phyloP scores from a whole-genome alignment of 495 filamentous ascomycete genomes.

The Neurospora hispaniola region DNA sequence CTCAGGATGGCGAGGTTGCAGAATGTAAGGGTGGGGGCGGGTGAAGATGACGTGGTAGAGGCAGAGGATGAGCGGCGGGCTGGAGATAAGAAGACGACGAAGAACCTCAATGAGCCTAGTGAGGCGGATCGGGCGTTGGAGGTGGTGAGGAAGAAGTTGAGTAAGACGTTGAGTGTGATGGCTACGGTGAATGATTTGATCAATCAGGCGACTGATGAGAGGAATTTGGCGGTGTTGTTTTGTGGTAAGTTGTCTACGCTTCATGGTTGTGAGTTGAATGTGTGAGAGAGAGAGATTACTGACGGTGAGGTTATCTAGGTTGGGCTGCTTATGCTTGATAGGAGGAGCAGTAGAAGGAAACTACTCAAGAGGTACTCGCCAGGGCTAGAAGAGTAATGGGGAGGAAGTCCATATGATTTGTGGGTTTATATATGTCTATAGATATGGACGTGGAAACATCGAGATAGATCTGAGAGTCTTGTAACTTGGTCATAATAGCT shows the following conservation, averaged over 20 bases:
- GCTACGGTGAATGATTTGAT: slow-evolving; percentile 96
- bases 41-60: slow-evolving; percentile 19
- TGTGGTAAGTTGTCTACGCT: slow-evolving; percentile 48
- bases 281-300: background rate
- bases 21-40: slow-evolving; percentile 33
- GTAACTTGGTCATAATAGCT: background rate
- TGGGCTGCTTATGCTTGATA: slow-evolving; percentile 53
- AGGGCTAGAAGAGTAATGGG: background rate
- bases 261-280: background rate
- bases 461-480: background rate
- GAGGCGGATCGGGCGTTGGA: slow-evolving; percentile 88
- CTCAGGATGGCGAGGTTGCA: slow-evolving; percentile 58
- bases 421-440: background rate
- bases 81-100: slow-evolving; percentile 27
- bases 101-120: slow-evolving; percentile 59
- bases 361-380: background rate
- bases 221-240: slow-evolving; percentile 85
- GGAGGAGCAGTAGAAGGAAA: background rate
- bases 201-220: slow-evolving; percentile 87
- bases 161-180: slow-evolving; percentile 82
- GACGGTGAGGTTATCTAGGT: slow-evolving; percentile 25
- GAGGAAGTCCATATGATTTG: background rate
- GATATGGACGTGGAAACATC: background rate
- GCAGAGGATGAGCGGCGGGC: slow-evolving; percentile 2
- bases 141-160: slow-evolving; percentile 89